These are phyloP conservation scores for Kodamaea nitidulidarum DNA, from an alignment of 805 yeast species.

Conservation along the genomic window DNA sequence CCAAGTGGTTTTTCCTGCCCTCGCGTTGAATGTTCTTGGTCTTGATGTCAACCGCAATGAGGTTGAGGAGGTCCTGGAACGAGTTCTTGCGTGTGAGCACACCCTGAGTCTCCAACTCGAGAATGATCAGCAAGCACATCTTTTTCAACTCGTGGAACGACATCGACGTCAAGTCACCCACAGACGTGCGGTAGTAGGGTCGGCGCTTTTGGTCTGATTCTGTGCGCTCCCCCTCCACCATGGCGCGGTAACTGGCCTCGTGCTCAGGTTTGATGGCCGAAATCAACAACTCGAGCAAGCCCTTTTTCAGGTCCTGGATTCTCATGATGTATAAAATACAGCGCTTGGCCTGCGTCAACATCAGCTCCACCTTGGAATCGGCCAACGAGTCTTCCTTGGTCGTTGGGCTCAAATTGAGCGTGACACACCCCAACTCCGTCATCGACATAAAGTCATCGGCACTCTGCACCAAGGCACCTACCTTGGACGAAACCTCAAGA, in stretches of 20 bases:
- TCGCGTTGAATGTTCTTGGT: slow-evolving; percentile 44
- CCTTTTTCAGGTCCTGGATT: slow-evolving; percentile 66
- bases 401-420: slow-evolving; percentile 54
- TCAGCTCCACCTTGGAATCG: slow-evolving; percentile 55
- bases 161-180: slow-evolving; percentile 46
- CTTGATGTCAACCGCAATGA: slow-evolving; percentile 75
- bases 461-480: slow-evolving; percentile 35
- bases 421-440: slow-evolving; percentile 49
- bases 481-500: slow-evolving; percentile 37
- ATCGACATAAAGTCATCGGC: slow-evolving; percentile 43
- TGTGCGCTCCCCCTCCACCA: slow-evolving; percentile 45
- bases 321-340: slow-evolving; percentile 78
- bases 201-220: slow-evolving; percentile 34
- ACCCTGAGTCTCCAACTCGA: slow-evolving; percentile 71
- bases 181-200: slow-evolving; percentile 43
- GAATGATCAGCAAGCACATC: slow-evolving; percentile 65
- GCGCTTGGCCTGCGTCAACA: slow-evolving; percentile 75
- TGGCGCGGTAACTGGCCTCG: slow-evolving; percentile 57
- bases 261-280: slow-evolving; percentile 65
- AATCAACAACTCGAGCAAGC: slow-evolving; percentile 61
- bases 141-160: slow-evolving; percentile 76
- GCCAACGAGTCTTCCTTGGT: slow-evolving; percentile 43
- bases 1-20: slow-evolving; percentile 38
- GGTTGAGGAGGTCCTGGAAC: slow-evolving; percentile 75
- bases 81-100: slow-evolving; percentile 61